Evolutionary conservation across 2,329 filamentous ascomycete genomes (phyloP).

Genomic region (Botrytis pseudocinerea): DNA sequence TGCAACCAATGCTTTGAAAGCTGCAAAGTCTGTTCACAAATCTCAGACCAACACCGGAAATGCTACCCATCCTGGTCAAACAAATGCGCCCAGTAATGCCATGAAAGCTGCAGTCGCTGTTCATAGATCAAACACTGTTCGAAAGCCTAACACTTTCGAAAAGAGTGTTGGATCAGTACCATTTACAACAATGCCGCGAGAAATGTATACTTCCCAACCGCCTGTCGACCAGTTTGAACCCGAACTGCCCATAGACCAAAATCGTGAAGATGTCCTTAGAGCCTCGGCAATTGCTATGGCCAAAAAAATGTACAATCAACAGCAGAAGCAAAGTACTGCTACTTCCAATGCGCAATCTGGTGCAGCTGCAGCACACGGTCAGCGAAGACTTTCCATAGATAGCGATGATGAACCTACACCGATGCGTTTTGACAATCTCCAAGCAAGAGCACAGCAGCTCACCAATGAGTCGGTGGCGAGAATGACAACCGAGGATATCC

Average conservation of each 20-base stretch:
- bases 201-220: slow-evolving; percentile 77
- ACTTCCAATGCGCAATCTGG: slow-evolving; percentile 37
- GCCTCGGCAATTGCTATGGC: slow-evolving; percentile 90
- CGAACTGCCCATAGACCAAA: slow-evolving; percentile 70
- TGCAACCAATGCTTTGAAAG: slow-evolving; percentile 67
- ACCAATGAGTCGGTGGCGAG: slow-evolving; percentile 81
- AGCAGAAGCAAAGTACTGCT: slow-evolving; percentile 54
- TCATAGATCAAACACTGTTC: slow-evolving; percentile 25
- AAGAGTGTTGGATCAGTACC: slow-evolving; percentile 61
- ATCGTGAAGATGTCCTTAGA: slow-evolving; percentile 69
- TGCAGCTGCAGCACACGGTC: slow-evolving; percentile 39
- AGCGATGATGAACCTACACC: slow-evolving; percentile 47
- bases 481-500: slow-evolving; percentile 69
- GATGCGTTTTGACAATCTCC: slow-evolving; percentile 62
- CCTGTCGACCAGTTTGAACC: slow-evolving; percentile 54
- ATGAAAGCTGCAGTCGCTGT: slow-evolving; percentile 72
- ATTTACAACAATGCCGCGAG: slow-evolving; percentile 65
- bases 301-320: slow-evolving; percentile 75
- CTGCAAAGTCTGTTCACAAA: slow-evolving; percentile 61
- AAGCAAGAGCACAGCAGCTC: slow-evolving; percentile 83
- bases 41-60: slow-evolving; percentile 37
- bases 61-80: slow-evolving; percentile 54
- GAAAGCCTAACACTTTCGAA: slow-evolving; percentile 42
- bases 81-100: slow-evolving; percentile 64
- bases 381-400: slow-evolving; percentile 40